Conservation (phyloP, 1,284 basidiomycete species). For the Ganoderma multipileum region DNA sequence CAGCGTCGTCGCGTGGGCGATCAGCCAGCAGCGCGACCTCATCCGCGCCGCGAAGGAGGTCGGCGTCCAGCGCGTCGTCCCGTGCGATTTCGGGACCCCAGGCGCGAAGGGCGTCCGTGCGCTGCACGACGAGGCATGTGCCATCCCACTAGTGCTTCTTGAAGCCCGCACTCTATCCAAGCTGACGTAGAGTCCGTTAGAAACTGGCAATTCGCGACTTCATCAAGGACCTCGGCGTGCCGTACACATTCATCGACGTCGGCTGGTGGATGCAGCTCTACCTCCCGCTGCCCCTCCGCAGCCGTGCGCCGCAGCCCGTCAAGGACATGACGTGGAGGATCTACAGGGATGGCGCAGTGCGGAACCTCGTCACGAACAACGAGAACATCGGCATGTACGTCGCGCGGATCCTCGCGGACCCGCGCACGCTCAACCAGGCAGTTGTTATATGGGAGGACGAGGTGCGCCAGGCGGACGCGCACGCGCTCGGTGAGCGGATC, state of each 20-base stretch:
- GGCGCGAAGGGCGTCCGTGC: constrained; percentile 22
- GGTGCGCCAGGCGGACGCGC: constrained; percentile 26
- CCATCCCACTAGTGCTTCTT: too few species aligned
- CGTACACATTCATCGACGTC: constrained; percentile 36
- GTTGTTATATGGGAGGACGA: constrained; percentile 40
- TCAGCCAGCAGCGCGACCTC: constrained; percentile 20
- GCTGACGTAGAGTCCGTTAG: constrained; percentile 12
- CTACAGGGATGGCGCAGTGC: constrained; percentile 24
- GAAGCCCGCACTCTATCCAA: too few species aligned
- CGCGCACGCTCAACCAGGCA: constrained; percentile 36
- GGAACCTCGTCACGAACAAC: constrained; percentile 27
- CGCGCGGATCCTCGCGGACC: constrained; percentile 34
- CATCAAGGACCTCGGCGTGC: constrained; percentile 27
- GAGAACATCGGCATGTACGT: constrained; percentile 32
- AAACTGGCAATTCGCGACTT: constrained; percentile 32
- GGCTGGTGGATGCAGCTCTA: constrained; percentile 38
- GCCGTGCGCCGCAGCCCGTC: not conserved
- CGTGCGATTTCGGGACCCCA: constrained; percentile 30
- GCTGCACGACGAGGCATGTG: constrained; percentile 28
- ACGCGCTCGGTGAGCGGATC: constrained; percentile 24
- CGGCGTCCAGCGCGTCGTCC: constrained; percentile 26
- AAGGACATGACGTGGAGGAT: constrained; percentile 11
- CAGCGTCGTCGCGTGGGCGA: not conserved
- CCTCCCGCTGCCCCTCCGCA: constrained; percentile 23
- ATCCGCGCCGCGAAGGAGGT: constrained; percentile 23